Evolutionary conservation across 1,284 basidiomycete genomes (phyloP), one percentile per base, ranked within the genome.

Genomic region (Ustilago nuda): DNA sequence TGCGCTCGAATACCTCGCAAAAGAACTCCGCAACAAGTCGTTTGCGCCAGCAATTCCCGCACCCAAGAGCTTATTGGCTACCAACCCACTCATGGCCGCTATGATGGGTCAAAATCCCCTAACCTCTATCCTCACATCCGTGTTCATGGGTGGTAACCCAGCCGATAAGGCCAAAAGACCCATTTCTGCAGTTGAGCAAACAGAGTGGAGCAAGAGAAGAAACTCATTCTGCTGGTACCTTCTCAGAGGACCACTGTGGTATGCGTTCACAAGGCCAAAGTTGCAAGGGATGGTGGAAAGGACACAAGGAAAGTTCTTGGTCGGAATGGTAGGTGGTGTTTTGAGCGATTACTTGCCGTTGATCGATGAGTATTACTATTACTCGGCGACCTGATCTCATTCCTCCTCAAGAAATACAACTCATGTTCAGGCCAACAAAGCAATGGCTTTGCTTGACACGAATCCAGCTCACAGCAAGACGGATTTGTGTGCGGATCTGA

Each of bases 341-440:
- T 86, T 95, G 70, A 91, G 91, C 76, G 94, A 95, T 82, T 98
- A 95, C 92, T 90, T 97, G 74, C 94, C 94, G 11, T 87, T 98
- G 81, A 94, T 98, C 75, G 92, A 98, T 86, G 93, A 95, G 84
- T 96, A 96, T 87, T 92, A 96, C 88, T 97, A 95, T 88, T 97
- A 81, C 46, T 76, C 78, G 8, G 68, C 81, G 4, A 51, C 57
- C 2, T 59, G 23, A 51, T 9, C 7, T 19, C 7, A 13, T 52
- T 23, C 27, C 23, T 27, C 23, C 23, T 27, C 23, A 27, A 27
- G 23, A 27, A 27, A 27, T 27, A 51, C 11, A 32, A 33, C 8
- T 15, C 15, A 4, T 52, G 50, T 32, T 33, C 15, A 39, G 2
- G 11, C 37, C 37, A 11, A 5, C 15, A 3, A 39, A 11, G 23